Conservation (phyloP, 2,329 filamentous ascomycete genomes). For the Fusarium multiceps region DNA sequence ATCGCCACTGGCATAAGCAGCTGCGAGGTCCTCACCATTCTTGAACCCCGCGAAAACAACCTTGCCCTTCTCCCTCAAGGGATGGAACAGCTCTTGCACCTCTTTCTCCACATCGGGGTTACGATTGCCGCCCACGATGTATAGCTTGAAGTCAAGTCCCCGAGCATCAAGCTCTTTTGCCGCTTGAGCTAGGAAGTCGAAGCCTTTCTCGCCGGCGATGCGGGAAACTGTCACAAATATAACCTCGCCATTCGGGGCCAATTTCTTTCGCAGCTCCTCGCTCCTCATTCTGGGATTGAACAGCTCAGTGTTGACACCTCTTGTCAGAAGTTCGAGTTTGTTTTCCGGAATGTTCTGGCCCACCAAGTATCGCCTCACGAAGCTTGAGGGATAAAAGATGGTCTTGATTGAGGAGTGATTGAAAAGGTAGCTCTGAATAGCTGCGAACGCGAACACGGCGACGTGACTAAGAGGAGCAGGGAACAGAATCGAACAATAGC, state of each 20-base stretch:
- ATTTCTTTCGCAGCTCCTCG: slow-evolving; percentile 61
- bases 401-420: slow-evolving; percentile 69
- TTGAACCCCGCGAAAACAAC: slow-evolving; percentile 76
- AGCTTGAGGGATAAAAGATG: slow-evolving; percentile 75
- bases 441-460: slow-evolving; percentile 70
- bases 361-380: slow-evolving; percentile 70
- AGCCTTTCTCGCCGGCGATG: slow-evolving; percentile 77
- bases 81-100: slow-evolving; percentile 68
- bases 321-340: slow-evolving; percentile 70
- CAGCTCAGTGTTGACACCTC: slow-evolving; percentile 72
- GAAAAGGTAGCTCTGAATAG: slow-evolving; percentile 75
- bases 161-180: slow-evolving; percentile 65
- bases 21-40: slow-evolving; percentile 69
- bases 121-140: slow-evolving; percentile 75
- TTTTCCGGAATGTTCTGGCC: slow-evolving; percentile 63
- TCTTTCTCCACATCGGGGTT: slow-evolving; percentile 71
- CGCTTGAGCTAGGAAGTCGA: slow-evolving; percentile 71
- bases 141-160: slow-evolving; percentile 70
- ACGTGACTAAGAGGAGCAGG: slow-evolving; percentile 69
- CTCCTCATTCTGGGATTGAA: slow-evolving; percentile 68
- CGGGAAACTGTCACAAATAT: slow-evolving; percentile 75
- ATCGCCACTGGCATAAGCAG: slow-evolving; percentile 74
- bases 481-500: slow-evolving; percentile 77
- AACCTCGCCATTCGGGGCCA: slow-evolving; percentile 71
- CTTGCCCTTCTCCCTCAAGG: slow-evolving; percentile 59